Conservation (phyloP, 1,284 basidiomycete species). For the Tylopilus sp. region DNA sequence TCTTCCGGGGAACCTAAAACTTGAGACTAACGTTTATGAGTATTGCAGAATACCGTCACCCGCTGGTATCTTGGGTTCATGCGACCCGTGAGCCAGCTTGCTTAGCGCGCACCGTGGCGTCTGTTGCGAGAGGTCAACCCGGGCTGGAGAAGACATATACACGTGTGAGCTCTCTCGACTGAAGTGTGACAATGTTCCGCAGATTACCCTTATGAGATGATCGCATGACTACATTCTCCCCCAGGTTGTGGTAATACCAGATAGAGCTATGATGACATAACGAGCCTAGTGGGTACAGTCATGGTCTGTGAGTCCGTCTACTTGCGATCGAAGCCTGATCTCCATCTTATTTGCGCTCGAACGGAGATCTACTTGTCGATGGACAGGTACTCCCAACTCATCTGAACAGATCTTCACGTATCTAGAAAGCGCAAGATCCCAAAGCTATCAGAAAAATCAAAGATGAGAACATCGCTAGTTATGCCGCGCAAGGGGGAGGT, state of each 20-base stretch:
- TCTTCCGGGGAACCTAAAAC: neutral
- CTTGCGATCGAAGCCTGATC: neutral
- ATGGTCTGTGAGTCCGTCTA: neutral
- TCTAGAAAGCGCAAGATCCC: neutral
- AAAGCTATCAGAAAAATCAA: neutral
- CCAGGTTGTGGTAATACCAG: neutral
- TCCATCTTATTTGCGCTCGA: neutral
- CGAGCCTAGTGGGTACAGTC: neutral
- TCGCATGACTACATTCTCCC: neutral
- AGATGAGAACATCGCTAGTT: neutral
- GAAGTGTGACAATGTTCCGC: too few species aligned
- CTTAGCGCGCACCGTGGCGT: too few species aligned
- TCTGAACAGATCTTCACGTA: neutral
- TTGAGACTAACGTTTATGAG: neutral
- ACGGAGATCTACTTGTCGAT: neutral
- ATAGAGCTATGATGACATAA: neutral
- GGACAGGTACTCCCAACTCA: too few species aligned
- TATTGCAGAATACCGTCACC: neutral
- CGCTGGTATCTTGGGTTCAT: neutral
- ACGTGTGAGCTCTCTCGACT: neutral
- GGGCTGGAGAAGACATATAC: neutral
- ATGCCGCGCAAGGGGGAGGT: too few species aligned
- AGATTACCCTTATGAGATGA: too few species aligned
- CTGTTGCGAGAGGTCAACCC: neutral
- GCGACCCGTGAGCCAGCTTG: neutral